These are phyloP conservation scores for Tetragonia tetragonoides DNA, from an alignment of 148 eudicot genomes.

Conservation along the genomic window DNA sequence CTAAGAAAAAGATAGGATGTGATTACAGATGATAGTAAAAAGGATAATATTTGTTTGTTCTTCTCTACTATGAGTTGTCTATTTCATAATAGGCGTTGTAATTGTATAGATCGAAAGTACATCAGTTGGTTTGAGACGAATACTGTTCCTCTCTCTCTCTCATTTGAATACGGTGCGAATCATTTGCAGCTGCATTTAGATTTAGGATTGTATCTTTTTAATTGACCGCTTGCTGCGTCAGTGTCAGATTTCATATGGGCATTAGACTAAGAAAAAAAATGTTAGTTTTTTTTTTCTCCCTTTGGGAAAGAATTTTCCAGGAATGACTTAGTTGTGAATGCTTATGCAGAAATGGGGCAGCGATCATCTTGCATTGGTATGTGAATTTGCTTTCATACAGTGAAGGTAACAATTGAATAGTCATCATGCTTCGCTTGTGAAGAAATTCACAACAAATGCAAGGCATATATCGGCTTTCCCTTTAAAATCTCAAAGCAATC, in stretches of 20 bases:
- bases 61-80: background rate
- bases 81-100: too few relatives aligned
- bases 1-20: background rate
- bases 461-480: too few relatives aligned
- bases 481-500: too few relatives aligned
- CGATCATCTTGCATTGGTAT: conserved; percentile 69
- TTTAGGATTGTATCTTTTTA: background rate
- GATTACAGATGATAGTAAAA: background rate
- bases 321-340: conserved; percentile 1
- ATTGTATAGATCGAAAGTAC: background rate
- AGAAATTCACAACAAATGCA: too few relatives aligned
- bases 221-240: background rate
- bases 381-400: conserved; percentile 54
- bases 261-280: background rate
- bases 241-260: background rate
- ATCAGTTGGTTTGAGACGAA: background rate
- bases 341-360: conserved; percentile 60
- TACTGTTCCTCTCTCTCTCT: too few relatives aligned
- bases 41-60: background rate
- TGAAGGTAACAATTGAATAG: background rate
- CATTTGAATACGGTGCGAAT: too few relatives aligned
- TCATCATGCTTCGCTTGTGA: too few relatives aligned
- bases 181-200: background rate
- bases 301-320: too few relatives aligned
- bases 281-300: too few relatives aligned